Evolutionary conservation across 106 monocot genomes (phyloP), one percentile per base, ranked within the genome.

Genomic region (Ottelia alismoides): DNA sequence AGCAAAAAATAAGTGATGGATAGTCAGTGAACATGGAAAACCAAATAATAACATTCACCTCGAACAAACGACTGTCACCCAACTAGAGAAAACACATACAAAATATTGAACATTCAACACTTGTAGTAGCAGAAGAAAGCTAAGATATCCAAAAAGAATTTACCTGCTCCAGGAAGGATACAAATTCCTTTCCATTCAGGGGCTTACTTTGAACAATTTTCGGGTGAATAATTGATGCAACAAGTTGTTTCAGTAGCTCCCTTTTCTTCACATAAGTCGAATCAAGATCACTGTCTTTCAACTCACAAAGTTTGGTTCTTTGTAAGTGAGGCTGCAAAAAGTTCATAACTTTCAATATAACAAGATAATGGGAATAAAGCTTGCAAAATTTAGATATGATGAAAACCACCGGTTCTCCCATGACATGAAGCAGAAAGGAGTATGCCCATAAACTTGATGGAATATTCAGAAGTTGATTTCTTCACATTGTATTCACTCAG

Each of bases 261-360:
- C 88, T 81, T 63, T 65, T 78, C 17, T 76, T 64, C 31, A 96
- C 76, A 67, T 96, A 96, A 25, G 45, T 20, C n/a, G 72, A 71
- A 4, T 96, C 94, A 46, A 96, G 81, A 49, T 96, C 94, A 61
- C 47, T 66, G 62, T 96, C 94, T 40, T 71, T 76, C 81, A 96
- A 64, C 6, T 96, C 94, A 70, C 94, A 96, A 48, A 96, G 78
- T 58, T 81, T 96, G 50, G 88, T 96, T 62, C 94, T 88, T 79
- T 96, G 84, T 28, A 96, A 78, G 71, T 96, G 94, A 67, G 94
- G 94, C 94, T 96, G 81, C 30, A 32, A 85, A 27, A n/a, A n/a
- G n/a, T n/a, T n/a, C n/a, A n/a, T n/a, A n/a, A n/a, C n/a, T n/a
- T n/a, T n/a, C n/a, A n/a, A n/a, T n/a, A n/a, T n/a, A n/a, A n/a